Base-by-base conservation (phyloP, 208 protist species). In the Leishmania gerbilli region DNA sequence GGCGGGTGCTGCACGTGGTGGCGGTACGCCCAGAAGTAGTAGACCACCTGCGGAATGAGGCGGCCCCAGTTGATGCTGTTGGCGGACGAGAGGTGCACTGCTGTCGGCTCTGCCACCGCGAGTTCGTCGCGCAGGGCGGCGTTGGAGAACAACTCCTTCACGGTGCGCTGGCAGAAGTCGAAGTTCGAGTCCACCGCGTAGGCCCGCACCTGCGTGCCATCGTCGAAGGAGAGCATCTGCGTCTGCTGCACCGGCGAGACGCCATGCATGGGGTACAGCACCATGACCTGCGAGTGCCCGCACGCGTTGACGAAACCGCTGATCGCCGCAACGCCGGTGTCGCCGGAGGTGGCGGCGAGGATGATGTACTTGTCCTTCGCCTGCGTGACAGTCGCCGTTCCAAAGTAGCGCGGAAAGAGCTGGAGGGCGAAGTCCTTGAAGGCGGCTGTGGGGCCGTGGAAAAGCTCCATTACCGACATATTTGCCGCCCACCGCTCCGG, bases 31-130 rank as follows among this genome's bases (percentile, higher is more conserved):
- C 95, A 98, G 84, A 99, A 98, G 89, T 99, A 99, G 91, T 99
- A 99, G 21, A 92, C 95, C 27, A 99, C 97, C 87, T 99, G 98
- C 47, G 97, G 96, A 72, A 99, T 93, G 56, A 99, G 95, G 55
- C 99, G 91, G 2, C 97, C 99, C 97, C 98, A 99, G 93, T 99
- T 99, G 90, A 99, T 99, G 72, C 93, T 98, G 91, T 99, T 99
- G 17, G 98, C 96, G 17, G 97, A 99, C n/a, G 92, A 97, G 11
- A 99, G 88, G 2, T 83, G 79, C 79, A 93, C 82, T 4, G 80
- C 67, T 53, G 76, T 71, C 11, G 86, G 77, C n/a, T 85, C 71
- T 58, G 75, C 79, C 37, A 69, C 84, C 58, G 80, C 86, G 40
- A 98, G 87, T 74, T 87, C 77, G 64, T 89, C 76, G 51, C 89